Evolutionary conservation across 805 yeast genomes (phyloP).

Genomic region (Hyphopichia homilentoma): DNA sequence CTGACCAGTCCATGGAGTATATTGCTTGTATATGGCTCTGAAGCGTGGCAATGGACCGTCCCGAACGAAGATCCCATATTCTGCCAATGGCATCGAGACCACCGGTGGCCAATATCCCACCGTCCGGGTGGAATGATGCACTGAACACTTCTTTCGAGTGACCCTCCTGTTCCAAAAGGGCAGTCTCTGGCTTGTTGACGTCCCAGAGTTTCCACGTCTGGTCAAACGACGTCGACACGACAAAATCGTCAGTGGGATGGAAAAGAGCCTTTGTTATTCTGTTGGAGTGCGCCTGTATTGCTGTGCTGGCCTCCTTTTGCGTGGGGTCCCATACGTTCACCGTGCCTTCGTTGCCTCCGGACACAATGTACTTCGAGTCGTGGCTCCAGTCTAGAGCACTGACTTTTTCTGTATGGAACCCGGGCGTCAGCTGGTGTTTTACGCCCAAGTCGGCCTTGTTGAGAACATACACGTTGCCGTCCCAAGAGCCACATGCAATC

Average conservation of each 20-base stretch:
- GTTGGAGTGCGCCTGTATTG: conserved; percentile 30
- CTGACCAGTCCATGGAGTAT: conserved; percentile 68
- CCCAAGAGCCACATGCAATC: conserved; percentile 80
- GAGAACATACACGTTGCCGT: conserved; percentile 62
- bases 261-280: conserved; percentile 60
- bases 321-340: conserved; percentile 26
- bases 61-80: conserved; percentile 86
- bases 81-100: conserved; percentile 73
- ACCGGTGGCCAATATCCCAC: conserved; percentile 69
- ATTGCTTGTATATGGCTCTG: conserved; percentile 72
- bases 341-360: conserved; percentile 40
- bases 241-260: conserved; percentile 58
- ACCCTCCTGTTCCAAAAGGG: conserved; percentile 75
- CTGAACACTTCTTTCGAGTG: conserved; percentile 71
- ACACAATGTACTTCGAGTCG: conserved; percentile 14
- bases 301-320: conserved; percentile 14
- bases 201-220: conserved; percentile 92
- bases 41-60: conserved; percentile 55
- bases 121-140: conserved; percentile 68
- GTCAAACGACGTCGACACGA: conserved; percentile 78
- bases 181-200: conserved; percentile 35
- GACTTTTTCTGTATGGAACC: conserved; percentile 59
- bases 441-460: conserved; percentile 33
- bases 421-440: conserved; percentile 23
- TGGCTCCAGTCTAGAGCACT: conserved; percentile 66